Percentiles rank a stretch among this genome's conserved stretches.
These are phyloP conservation scores for Cichorium intybus DNA, from an alignment of 140 eudicot genomes.

Conservation along the genomic window DNA sequence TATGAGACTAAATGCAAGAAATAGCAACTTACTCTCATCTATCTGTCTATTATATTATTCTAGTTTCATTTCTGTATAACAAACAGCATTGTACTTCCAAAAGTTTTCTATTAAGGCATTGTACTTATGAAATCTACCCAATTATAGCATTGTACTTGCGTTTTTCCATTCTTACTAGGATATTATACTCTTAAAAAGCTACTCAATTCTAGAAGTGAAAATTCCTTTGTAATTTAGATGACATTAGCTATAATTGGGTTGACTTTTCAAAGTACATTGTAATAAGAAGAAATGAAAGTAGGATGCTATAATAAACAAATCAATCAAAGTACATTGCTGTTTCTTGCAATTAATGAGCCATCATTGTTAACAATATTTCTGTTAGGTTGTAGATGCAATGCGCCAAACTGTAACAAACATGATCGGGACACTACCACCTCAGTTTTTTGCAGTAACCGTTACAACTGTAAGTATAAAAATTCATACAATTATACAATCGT, in stretches of 20 bases:
- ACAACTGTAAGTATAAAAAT: conserved; percentile 69
- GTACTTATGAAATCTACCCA: no score
- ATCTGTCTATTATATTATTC: neutral
- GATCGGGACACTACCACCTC: conserved; percentile 98
- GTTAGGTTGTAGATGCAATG: conserved; percentile 98
- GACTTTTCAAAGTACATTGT: no score
- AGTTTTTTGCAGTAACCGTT: conserved; percentile 93
- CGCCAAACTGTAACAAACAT: conserved; percentile 97
- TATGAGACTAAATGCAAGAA: neutral
- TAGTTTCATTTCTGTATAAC: neutral
- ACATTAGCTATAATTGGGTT: neutral
- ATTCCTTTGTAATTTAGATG: no score
- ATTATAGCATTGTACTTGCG: no score
- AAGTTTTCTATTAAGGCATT: no score
- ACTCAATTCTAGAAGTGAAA: neutral
- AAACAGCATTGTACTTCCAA: no score
- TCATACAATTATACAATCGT: neutral
- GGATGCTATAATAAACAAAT: no score
- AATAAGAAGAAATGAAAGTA: no score
- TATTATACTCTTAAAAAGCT: no score
- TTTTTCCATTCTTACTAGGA: no score
- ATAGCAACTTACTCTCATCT: neutral
- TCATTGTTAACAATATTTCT: conserved; percentile 8
- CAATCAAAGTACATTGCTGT: neutral
- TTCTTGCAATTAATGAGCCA: neutral